Percentiles rank a stretch among this genome's conserved stretches.
phyloP scores from a whole-genome alignment of 2,329 filamentous ascomycete genomes.

The Talaromyces sp. region DNA sequence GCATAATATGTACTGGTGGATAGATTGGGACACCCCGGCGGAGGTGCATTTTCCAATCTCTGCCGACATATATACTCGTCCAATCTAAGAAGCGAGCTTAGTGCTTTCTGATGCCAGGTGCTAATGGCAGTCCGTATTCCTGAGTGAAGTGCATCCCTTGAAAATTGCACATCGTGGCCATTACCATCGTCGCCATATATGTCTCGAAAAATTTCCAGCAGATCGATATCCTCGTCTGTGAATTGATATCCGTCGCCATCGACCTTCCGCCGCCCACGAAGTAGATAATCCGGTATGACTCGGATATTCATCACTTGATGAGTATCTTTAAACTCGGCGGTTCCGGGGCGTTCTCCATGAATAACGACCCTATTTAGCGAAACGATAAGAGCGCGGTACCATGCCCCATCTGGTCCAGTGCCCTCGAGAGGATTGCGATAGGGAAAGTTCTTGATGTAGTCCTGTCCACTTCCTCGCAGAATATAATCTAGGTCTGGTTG shows the following conservation, averaged over 20 bases:
- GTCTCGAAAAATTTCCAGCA: conserved; percentile 38
- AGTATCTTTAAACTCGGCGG: not conserved
- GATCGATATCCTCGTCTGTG: conserved; percentile 27
- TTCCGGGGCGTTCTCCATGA: not conserved
- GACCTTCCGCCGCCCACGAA: conserved; percentile 25
- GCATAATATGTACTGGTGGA: conserved; percentile 22
- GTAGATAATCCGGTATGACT: conserved; percentile 30
- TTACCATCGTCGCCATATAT: conserved; percentile 26
- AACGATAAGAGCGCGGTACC: conserved; percentile 24
- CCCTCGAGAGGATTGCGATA: conserved; percentile 22
- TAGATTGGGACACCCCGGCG: conserved; percentile 12
- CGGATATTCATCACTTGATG: conserved; percentile 24
- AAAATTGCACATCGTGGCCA: conserved; percentile 25
- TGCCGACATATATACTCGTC: conserved; percentile 31
- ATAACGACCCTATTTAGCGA: conserved; percentile 22
- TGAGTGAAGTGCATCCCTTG: conserved; percentile 34
- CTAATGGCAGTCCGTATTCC: conserved; percentile 41
- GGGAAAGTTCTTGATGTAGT: not conserved
- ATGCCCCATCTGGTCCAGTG: not conserved
- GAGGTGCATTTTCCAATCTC: not conserved
- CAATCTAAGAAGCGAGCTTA: conserved; percentile 38
- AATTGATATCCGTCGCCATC: conserved; percentile 24
- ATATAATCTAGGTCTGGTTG: not conserved
- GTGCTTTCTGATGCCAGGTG: conserved; percentile 30
- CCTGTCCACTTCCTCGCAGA: not conserved